Evolutionary conservation across 2,329 filamentous ascomycete species (phyloP), one percentile per base, ranked within the genome.

Genomic region (Chalara sp.): DNA sequence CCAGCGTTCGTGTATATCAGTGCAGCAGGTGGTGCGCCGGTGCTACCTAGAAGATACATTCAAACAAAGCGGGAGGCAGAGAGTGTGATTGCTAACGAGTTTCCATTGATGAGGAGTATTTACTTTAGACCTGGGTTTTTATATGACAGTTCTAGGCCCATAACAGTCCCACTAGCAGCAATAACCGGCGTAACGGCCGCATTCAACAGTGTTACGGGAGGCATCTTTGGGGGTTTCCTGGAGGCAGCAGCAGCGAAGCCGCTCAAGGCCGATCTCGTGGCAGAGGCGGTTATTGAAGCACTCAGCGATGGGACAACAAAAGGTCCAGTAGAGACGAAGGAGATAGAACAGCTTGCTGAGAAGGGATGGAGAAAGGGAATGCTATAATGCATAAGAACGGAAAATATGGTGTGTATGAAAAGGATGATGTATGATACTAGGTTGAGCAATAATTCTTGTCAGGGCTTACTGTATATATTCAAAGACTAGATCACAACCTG

Each of bases 51-150:
- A 6, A 78, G 93, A 61, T 99, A 99, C 69, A 89, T 99, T 61
- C 80, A 77, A 37, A 96, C 92, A 11, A 99, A 99, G 72, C 76
- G 93, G 56, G 88, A 95, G 66, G 93, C 93, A 6, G 93, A 99
- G 71, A 78, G 75, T 51, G 78, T 82, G 30, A 89, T 96, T 61
- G 72, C 83, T 32, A 78, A 76, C 49, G 79, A 81, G 56, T 90
- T 96, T 60, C 86, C 87, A 0, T 67, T 74, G 30, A 82, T 95
- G 78, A 80, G 93, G 21, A 83, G 79, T 56, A 73, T 97, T 53
- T 97, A 96, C 67, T 70, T 96, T 49, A 79, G 93, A 32, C 83
- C 92, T 8, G 87, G 87, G 0, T 93, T 99, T 69, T 75, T 99
- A 74, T 99, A 92, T 69, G 93, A 97, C 66, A 78, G 76, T 49